Evolutionary conservation across 768 basidiomycete species (phyloP).

Genomic region (Mycena albidolilacea): DNA sequence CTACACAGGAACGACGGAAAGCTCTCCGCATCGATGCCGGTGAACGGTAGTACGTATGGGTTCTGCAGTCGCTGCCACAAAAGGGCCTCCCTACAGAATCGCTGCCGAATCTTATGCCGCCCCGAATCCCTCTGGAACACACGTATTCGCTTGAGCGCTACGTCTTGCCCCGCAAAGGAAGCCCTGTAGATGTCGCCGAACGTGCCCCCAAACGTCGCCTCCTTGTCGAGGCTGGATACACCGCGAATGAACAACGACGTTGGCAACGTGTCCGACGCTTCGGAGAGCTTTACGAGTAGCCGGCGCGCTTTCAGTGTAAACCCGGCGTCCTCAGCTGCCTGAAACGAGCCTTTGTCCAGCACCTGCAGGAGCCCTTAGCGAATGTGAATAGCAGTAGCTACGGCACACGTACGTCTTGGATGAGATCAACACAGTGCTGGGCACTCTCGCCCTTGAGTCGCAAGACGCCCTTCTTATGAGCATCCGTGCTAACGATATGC

Average conservation of each 20-base stretch:
- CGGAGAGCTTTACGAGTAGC: conserved; percentile 43
- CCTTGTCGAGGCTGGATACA: conserved; percentile 40
- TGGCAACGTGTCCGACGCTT: conserved; percentile 43
- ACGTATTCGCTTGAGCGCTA: conserved; percentile 48
- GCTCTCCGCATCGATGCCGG: conserved; percentile 49
- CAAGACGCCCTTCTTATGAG: conserved; percentile 33
- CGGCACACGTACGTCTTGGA: conserved; percentile 35
- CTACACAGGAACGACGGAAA: conserved; percentile 47
- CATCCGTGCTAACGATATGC: conserved; percentile 16
- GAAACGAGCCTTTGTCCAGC: conserved; percentile 37
- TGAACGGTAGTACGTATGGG: conserved; percentile 55
- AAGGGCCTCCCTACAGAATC: conserved; percentile 48
- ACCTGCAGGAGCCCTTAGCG: conserved; percentile 22
- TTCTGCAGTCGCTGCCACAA: conserved; percentile 50
- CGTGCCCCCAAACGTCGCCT: conserved; percentile 46
- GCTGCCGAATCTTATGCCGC: conserved; percentile 43
- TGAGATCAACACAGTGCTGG: conserved; percentile 40
- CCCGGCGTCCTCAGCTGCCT: conserved; percentile 19
- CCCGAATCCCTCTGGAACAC: conserved; percentile 42
- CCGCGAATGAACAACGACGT: conserved; percentile 45
- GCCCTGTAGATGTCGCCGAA: conserved; percentile 50
- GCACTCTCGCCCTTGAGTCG: conserved; percentile 39
- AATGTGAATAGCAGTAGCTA: not conserved
- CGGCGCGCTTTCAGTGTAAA: conserved; percentile 43
- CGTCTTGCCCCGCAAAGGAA: conserved; percentile 39